These are phyloP conservation scores for Saccharata proteae DNA, from an alignment of 2,329 filamentous ascomycete genomes.

Conservation along the genomic window DNA sequence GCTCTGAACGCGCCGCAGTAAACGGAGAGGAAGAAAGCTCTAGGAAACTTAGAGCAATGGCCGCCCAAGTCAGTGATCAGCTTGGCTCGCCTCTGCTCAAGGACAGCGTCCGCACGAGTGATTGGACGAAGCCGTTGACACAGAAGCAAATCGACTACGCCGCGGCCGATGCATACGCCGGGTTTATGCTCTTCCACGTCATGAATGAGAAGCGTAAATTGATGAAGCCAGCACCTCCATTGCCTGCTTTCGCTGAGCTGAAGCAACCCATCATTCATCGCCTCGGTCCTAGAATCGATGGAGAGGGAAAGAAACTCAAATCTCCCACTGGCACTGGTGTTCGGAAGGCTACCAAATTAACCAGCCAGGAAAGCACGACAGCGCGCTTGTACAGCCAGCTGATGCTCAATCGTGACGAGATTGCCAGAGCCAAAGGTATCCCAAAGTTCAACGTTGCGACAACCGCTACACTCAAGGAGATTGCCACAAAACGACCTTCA, in stretches of 20 bases:
- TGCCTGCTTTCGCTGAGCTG: slow-evolving; percentile 56
- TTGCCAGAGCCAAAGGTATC: slow-evolving; percentile 11
- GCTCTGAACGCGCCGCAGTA: slow-evolving; percentile 21
- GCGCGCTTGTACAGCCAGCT: slow-evolving; percentile 13
- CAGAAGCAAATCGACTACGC: slow-evolving; percentile 58
- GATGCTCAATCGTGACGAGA: slow-evolving; percentile 12
- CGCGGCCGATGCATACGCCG: slow-evolving; percentile 80
- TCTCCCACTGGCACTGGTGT: no score
- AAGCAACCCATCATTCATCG: slow-evolving; percentile 45
- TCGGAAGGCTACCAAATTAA: no score
- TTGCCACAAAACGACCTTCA: slow-evolving; percentile 16
- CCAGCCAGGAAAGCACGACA: no score
- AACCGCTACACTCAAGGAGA: slow-evolving; percentile 14
- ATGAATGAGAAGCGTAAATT: slow-evolving; percentile 56
- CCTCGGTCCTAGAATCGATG: slow-evolving; percentile 12
- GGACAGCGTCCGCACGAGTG: slow-evolving; percentile 57
- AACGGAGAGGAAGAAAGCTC: slow-evolving; percentile 40
- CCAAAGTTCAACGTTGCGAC: slow-evolving; percentile 12
- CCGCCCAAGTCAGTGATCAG: slow-evolving; percentile 56
- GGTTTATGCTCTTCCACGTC: slow-evolving; percentile 59
- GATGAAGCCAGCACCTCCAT: slow-evolving; percentile 58
- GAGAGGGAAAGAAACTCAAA: no score
- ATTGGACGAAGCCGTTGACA: slow-evolving; percentile 57
- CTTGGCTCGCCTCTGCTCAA: slow-evolving; percentile 68
- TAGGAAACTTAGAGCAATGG: slow-evolving; percentile 53